These are phyloP conservation scores for Aaosphaeria arxii DNA, from an alignment of 2,329 filamentous ascomycete species.

Conservation along the genomic window DNA sequence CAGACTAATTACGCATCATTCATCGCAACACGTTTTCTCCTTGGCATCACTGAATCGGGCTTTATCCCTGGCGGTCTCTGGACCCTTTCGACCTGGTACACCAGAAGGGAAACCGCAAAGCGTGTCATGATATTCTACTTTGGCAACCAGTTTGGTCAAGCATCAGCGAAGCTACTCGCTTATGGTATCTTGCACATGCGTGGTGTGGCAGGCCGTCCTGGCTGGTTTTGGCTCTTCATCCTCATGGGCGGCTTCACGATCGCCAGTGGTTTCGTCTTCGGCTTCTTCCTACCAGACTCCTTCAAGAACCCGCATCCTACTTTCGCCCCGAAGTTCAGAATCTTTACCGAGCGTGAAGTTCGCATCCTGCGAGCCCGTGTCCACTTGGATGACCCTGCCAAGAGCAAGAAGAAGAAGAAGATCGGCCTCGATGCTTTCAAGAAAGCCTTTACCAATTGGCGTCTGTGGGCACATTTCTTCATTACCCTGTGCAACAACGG, in stretches of 20 bases:
- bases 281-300: constrained; percentile 11
- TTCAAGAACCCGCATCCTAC: constrained; percentile 7
- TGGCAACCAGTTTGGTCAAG: constrained; percentile 30
- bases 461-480: constrained; percentile 52
- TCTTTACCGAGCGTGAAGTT: constrained; percentile 15
- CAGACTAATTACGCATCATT: constrained; percentile 47
- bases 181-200: constrained; percentile 41
- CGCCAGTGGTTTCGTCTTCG: constrained; percentile 9
- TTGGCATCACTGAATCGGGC: constrained; percentile 41
- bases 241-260: constrained; percentile 56
- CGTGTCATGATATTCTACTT: constrained; percentile 44
- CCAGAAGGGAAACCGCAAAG: constrained; percentile 39
- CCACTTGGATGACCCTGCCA: constrained; percentile 14
- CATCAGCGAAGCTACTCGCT: constrained; percentile 35
- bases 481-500: constrained; percentile 52
- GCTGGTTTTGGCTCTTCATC: constrained; percentile 44
- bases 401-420: constrained; percentile 46
- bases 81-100: constrained; percentile 72
- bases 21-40: constrained; percentile 35
- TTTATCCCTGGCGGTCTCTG: constrained; percentile 60
- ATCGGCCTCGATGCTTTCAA: constrained; percentile 47
- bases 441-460: constrained; percentile 49
- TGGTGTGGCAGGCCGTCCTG: constrained; percentile 35
- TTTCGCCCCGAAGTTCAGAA: constrained; percentile 10
- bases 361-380: constrained; percentile 14